Conservation (phyloP, 306 rosid genomes). For the Myrica gale region DNA sequence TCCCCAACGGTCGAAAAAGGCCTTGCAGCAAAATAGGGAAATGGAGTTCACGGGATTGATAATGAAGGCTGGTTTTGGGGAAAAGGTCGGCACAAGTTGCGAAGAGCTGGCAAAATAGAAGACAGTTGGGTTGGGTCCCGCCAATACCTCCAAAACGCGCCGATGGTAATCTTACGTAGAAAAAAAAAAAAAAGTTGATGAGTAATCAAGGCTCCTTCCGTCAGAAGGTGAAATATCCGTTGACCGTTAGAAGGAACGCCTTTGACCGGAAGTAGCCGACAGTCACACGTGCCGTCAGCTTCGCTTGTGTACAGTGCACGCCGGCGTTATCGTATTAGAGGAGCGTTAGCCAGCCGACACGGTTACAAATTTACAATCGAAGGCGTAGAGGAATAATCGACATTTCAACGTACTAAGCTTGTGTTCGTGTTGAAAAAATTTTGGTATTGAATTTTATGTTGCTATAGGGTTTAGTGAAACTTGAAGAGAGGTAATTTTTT, state of each 20-base stretch:
- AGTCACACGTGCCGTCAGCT: not conserved
- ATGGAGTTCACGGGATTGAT: not conserved
- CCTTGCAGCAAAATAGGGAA: conserved; percentile 15
- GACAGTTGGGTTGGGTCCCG: conserved; percentile 33
- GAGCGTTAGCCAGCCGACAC: no score
- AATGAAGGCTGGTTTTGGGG: conserved; percentile 22
- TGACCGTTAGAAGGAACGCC: not conserved
- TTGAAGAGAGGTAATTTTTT: no score
- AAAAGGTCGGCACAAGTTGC: conserved; percentile 32
- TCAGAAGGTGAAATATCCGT: conserved; percentile 17
- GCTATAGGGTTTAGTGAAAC: no score
- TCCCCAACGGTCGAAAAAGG: no score
- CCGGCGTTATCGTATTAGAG: not conserved
- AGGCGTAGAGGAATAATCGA: no score
- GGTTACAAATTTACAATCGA: no score
- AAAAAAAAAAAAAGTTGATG: not conserved
- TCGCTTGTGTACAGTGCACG: not conserved
- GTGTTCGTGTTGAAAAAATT: no score
- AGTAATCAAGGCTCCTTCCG: not conserved
- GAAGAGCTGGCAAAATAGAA: conserved; percentile 50
- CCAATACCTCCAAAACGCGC: conserved; percentile 30
- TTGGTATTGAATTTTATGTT: no score
- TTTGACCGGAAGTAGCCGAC: conserved; percentile 30
- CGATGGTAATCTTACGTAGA: not conserved
- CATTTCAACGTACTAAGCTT: no score